Conservation (phyloP, 2,329 filamentous ascomycete genomes). For the Epichloe brachyelytri region DNA sequence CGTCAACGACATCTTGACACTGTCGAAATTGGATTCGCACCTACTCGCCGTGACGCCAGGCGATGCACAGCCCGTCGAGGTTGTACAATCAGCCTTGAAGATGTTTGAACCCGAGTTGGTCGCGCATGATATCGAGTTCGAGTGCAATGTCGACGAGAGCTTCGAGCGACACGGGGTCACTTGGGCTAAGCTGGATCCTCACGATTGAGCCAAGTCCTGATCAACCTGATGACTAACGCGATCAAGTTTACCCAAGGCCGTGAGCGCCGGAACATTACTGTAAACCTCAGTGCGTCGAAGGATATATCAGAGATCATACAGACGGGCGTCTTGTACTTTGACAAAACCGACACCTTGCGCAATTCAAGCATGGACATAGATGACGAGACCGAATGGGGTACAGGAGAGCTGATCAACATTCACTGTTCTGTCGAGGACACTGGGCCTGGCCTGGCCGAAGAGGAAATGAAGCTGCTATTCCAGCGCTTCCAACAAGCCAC, state of each 20-base stretch:
- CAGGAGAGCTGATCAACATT: conserved; percentile 57
- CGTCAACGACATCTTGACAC: conserved; percentile 52
- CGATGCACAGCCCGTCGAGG: conserved; percentile 53
- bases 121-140: conserved; percentile 58
- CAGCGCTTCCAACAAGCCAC: conserved; percentile 57
- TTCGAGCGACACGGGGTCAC: conserved; percentile 52
- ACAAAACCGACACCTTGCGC: conserved; percentile 27
- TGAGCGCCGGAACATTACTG: conserved; percentile 44
- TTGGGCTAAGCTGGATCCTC: conserved; percentile 65
- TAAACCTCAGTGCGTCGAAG: conserved; percentile 51
- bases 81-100: conserved; percentile 57
- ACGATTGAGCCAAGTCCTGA: conserved; percentile 59
- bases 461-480: conserved; percentile 55
- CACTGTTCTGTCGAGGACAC: conserved; percentile 63
- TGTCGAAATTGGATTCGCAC: conserved; percentile 59
- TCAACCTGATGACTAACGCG: conserved; percentile 60
- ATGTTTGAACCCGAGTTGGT: conserved; percentile 70
- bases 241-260: conserved; percentile 54
- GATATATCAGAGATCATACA: conserved; percentile 30
- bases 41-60: conserved; percentile 58
- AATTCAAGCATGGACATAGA: conserved; percentile 27
- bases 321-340: conserved; percentile 33
- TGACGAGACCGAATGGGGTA: conserved; percentile 53
- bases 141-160: conserved; percentile 54
- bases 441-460: conserved; percentile 50